These are phyloP conservation scores for Gracilaria gracilis DNA, from an alignment of 23 red algal species.

Conservation along the genomic window DNA sequence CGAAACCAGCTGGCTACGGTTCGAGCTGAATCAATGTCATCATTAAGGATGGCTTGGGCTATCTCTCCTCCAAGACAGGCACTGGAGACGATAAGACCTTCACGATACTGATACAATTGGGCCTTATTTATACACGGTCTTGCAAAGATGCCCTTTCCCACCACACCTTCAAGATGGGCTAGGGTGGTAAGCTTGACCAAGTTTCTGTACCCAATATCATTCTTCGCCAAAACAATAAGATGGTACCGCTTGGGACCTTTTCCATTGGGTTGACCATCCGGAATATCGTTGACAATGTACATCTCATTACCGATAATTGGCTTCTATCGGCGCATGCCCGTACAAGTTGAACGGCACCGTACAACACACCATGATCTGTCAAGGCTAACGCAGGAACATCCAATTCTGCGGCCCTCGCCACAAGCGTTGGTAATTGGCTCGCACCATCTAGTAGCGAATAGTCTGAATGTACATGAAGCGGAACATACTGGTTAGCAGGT, in stretches of 20 bases:
- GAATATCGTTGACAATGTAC: slow-evolving; percentile 82
- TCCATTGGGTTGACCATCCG: slow-evolving; percentile 24
- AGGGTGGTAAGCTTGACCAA: slow-evolving; percentile 86
- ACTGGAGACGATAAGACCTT: slow-evolving; percentile 89
- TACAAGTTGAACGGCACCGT: slow-evolving; percentile 88
- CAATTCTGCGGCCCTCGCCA: slow-evolving; percentile 74
- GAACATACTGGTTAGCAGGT: slow-evolving; percentile 70
- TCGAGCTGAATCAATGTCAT: slow-evolving; percentile 69
- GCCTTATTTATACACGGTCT: slow-evolving; percentile 94
- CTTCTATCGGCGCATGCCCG: slow-evolving; percentile 70
- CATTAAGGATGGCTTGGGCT: slow-evolving; percentile 70
- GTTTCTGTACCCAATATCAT: slow-evolving; percentile 85
- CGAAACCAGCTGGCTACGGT: slow-evolving; percentile 89
- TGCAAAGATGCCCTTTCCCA: slow-evolving; percentile 80
- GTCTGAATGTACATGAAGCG: slow-evolving; percentile 95
- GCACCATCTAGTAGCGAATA: slow-evolving; percentile 95
- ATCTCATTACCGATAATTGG: slow-evolving; percentile 99
- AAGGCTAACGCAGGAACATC: slow-evolving; percentile 87
- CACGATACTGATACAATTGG: slow-evolving; percentile 77
- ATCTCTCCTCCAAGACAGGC: slow-evolving; percentile 95
- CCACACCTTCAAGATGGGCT: slow-evolving; percentile 83
- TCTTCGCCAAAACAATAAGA: slow-evolving; percentile 94
- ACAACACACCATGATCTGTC: slow-evolving; percentile 95
- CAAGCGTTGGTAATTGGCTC: slow-evolving; percentile 84
- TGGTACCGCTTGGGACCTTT: slow-evolving; percentile 74